A percentile compares a stretch with the other conserved stretches of the same genome.
These are phyloP conservation scores for Pelargonium nanum DNA, from an alignment of 345 rosid species.

Conservation along the genomic window DNA sequence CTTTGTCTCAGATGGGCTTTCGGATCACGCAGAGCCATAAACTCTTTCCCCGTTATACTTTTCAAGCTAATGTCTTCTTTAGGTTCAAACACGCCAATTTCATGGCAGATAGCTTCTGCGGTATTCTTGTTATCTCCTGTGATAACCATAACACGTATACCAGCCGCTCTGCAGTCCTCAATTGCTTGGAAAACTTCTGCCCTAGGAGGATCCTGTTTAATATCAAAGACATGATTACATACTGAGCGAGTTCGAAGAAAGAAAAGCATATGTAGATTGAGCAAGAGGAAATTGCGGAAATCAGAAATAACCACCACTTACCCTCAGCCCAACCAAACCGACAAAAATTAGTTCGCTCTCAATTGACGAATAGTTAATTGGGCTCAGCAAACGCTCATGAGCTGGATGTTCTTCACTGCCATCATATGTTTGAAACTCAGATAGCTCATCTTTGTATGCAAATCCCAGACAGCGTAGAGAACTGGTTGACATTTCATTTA, in stretches of 20 bases:
- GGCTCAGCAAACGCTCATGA: constrained; percentile 45
- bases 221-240: constrained; percentile 1
- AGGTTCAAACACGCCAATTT: constrained; percentile 50
- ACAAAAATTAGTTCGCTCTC: constrained; percentile 49
- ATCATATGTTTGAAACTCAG: constrained; percentile 48
- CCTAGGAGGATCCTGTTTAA: constrained; percentile 61
- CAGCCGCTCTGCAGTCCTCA: constrained; percentile 58
- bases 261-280: constrained; percentile 6
- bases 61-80: constrained; percentile 25
- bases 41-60: constrained; percentile 33
- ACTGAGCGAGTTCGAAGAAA: background rate
- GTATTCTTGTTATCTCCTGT: constrained; percentile 65
- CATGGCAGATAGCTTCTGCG: constrained; percentile 66
- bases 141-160: constrained; percentile 61
- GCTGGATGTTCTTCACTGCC: constrained; percentile 62
- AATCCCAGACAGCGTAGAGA: constrained; percentile 64
- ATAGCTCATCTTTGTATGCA: constrained; percentile 49
- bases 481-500: constrained; percentile 43
- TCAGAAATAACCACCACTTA: constrained; percentile 17
- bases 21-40: constrained; percentile 28
- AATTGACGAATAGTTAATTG: constrained; percentile 46
- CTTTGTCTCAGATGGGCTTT: constrained; percentile 27
- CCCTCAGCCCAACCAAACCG: constrained; percentile 62
- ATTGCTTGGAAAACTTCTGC: constrained; percentile 57
- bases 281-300: background rate